Percentiles rank a stretch among this genome's conserved stretches.
Evolutionary conservation across 306 rosid genomes (phyloP).

Genomic region (Cucurbita moschata): DNA sequence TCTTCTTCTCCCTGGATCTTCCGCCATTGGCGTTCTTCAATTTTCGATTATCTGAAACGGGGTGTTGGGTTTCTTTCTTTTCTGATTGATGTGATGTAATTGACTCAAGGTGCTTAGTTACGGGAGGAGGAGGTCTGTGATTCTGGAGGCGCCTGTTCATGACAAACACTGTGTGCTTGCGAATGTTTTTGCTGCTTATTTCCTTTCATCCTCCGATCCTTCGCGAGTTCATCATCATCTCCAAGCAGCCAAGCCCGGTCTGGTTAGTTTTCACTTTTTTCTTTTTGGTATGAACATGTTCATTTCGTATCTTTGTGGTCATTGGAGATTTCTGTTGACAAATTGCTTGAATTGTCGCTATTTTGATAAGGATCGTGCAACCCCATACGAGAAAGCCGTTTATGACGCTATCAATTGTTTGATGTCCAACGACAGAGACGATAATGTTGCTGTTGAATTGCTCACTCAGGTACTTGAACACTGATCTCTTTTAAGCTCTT

Average conservation of each 20-base stretch:
- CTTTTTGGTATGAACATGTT: background rate
- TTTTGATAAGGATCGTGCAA: conserved; percentile 52
- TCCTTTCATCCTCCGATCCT: conserved; percentile 33
- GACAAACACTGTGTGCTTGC: conserved; percentile 72
- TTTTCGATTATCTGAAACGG: conserved; percentile 9
- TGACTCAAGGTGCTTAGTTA: conserved; percentile 44
- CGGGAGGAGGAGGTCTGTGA: conserved; percentile 69
- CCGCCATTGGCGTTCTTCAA: background rate
- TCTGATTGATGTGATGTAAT: background rate
- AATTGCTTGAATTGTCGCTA: background rate
- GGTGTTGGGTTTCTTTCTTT: background rate
- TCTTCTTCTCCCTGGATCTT: background rate
- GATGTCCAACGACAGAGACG: conserved; percentile 53
- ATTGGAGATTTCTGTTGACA: background rate
- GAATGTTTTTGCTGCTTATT: conserved; percentile 53
- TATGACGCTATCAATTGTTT: conserved; percentile 39
- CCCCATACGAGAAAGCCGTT: conserved; percentile 67
- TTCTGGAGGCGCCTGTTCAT: conserved; percentile 46
- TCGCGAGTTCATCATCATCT: conserved; percentile 35
- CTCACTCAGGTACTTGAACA: conserved; percentile 34
- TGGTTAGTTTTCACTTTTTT: conserved; percentile 23
- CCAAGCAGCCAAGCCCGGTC: conserved; percentile 39
- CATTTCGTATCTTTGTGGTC: background rate
- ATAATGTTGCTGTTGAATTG: conserved; percentile 52
- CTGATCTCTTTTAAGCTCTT: background rate